Evolutionary conservation across 192 early-diverging fungal species (phyloP), one percentile per base, ranked within the genome.

Genomic region (Geranomyces variabilis): DNA sequence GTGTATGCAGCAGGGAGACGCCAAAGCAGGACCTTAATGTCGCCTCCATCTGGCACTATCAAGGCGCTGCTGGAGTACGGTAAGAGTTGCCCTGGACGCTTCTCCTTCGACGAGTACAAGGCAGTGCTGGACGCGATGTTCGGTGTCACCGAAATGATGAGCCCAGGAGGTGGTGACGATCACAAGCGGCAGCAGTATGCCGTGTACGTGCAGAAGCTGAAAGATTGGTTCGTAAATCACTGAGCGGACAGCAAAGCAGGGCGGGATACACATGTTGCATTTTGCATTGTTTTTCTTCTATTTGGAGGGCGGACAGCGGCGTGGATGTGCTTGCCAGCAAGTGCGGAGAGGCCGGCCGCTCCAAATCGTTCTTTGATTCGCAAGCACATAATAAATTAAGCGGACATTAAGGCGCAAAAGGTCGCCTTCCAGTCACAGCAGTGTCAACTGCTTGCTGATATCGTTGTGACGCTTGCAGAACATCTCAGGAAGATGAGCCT

Each of bases 91-190:
- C 81, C 83, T 19, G 86, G 30, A 63, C 81, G 73, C 33, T 94
- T 93, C 75, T 84, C 90, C 19, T 90, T 91, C 79, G 92, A 96
- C 56, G 90, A 94, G 70, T 94, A 93, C 80, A 84, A 84, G 30
- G 80, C 83, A n/a, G 78, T 94, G 63, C 56, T 96, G 29, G 87
- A 87, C 64, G 77, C 93, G 62, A 87, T 93, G 43, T 90, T 76
- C 57, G 49, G 65, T 24, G 10, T 41, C 36, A 41, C 3, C 36
- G 36, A 41, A 41, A 41, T 41, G 36, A 10, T 10, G 10, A 10
- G 36, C 36, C 36, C 36, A 3, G 78, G 77, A 29, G 64, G 34
- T 0, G 19, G 66, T 53, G 70, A 43, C 12, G 26, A 28, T 22
- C 0, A 12, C 33, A 51, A 67, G 26, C 45, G 61, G 46, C 61